Evolutionary conservation across 305 asterid genomes (phyloP), one percentile per base, ranked within the genome.

Genomic region (Fraxinus angustifolia): DNA sequence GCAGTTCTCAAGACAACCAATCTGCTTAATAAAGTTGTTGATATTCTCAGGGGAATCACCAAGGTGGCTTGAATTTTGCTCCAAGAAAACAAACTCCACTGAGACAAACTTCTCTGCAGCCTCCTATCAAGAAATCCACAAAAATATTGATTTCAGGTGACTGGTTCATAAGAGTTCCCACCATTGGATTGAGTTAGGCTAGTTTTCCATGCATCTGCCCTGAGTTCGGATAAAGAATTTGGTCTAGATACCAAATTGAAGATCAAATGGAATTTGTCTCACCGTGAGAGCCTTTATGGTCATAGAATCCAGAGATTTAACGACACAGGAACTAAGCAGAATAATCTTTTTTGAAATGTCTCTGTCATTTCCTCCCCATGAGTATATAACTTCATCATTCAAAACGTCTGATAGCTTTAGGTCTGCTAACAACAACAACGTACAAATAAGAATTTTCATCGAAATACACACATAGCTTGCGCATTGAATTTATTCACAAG

Each of bases 1-100:
- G 87, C 99, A 93, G 85, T 92, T 90, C 82, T 87, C 90, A 0
- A 91, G 90, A 85, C 92, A 91, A 45, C 88, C 91, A 75, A 93
- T 91, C 88, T 91, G 93, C 88, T 89, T 84, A 42, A 75, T 77
- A 38, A 93, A 88, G 79, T 87, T 89, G 83, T 85, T 86, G 86
- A 85, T 85, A 86, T 78, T 88, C 82, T 84, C 91, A 78, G 90
- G 65, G 84, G 83, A 72, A 81, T 91, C 96, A 45, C 88, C 88
- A 74, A 84, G 87, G 81, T 88, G 87, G 85, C 87, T 91, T 81
- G 92, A 80, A 75, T 88, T 78, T 87, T 90, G 94, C 87, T 90
- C 92, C 84, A 96, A 79, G 82, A 90, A 87, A 87, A 89, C 78
- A 87, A 92, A 89, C 84, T 96, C 97, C 77, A 94, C 88, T 26